Conservation (phyloP, 352 stramenopile species). For the Phytophthora nicotianae region DNA sequence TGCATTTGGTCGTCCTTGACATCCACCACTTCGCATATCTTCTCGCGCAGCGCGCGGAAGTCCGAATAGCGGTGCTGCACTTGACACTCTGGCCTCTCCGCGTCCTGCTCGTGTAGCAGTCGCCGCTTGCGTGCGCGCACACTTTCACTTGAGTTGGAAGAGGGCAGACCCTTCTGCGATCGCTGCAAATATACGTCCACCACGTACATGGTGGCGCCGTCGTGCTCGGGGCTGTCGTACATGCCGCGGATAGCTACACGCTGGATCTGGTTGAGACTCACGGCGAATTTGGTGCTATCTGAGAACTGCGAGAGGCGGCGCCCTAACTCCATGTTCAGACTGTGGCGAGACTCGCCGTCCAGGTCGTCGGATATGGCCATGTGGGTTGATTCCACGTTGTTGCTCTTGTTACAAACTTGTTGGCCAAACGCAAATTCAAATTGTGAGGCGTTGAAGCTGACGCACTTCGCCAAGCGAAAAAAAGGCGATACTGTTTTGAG, state of each 20-base stretch:
- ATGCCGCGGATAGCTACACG: constrained; percentile 46
- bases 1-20: constrained; percentile 40
- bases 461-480: neutral
- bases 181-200: constrained; percentile 50
- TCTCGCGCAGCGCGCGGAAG: constrained; percentile 48
- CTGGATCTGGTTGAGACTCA: constrained; percentile 67
- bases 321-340: constrained; percentile 24
- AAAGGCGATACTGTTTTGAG: neutral
- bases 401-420: too few species aligned
- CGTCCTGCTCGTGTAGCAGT: constrained; percentile 24
- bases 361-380: neutral
- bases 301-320: constrained; percentile 56
- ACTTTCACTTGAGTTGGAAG: constrained; percentile 20
- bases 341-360: constrained; percentile 13
- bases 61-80: constrained; percentile 62
- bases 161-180: constrained; percentile 55
- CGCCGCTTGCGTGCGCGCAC: constrained; percentile 21
- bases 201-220: constrained; percentile 57
- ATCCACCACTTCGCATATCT: constrained; percentile 35
- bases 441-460: constrained; percentile 8
- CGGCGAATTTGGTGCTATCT: constrained; percentile 48
- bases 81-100: constrained; percentile 40
- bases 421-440: constrained; percentile 9
- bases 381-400: neutral
- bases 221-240: constrained; percentile 40